These are phyloP conservation scores for Mallotus nudiflorus DNA, from an alignment of 345 rosid genomes.

Conservation along the genomic window DNA sequence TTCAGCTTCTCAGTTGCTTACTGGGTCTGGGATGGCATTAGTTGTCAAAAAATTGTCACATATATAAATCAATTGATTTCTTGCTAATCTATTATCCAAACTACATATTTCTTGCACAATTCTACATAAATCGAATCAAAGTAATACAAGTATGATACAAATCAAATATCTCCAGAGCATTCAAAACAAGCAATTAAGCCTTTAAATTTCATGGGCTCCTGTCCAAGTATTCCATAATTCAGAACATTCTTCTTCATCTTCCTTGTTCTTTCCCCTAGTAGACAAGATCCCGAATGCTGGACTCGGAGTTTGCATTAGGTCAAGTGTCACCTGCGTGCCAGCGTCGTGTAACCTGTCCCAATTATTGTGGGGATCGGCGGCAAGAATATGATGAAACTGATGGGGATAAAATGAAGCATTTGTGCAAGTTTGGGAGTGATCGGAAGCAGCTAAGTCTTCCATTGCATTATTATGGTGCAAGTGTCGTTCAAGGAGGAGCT, in stretches of 20 bases:
- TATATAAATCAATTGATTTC: too few relatives aligned
- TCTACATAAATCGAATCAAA: too few relatives aligned
- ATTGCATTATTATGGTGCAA: conserved; percentile 14
- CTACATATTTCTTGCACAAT: too few relatives aligned
- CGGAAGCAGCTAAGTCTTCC: background rate
- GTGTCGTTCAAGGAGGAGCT: conserved; percentile 34
- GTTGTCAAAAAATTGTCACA: too few relatives aligned
- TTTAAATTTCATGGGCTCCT: conserved; percentile 25
- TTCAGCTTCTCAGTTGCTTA: too few relatives aligned
- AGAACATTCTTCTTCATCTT: conserved; percentile 33
- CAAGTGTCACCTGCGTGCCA: conserved; percentile 39
- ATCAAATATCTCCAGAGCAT: too few relatives aligned
- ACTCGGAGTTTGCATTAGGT: conserved; percentile 51
- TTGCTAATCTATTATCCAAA: too few relatives aligned
- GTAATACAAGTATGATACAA: too few relatives aligned
- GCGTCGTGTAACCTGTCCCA: conserved; percentile 32
- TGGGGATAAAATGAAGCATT: background rate
- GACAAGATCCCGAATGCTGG: conserved; percentile 37
- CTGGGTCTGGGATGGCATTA: too few relatives aligned
- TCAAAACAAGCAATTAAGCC: too few relatives aligned
- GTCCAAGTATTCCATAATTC: conserved; percentile 41
- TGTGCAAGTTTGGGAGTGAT: conserved; percentile 13
- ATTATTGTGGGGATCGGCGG: conserved; percentile 11
- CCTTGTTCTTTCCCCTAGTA: conserved; percentile 25
- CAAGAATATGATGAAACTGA: conserved; percentile 15